phyloP scores from a whole-genome alignment of 2,329 filamentous ascomycete species.

The Diaporthe humulicola region DNA sequence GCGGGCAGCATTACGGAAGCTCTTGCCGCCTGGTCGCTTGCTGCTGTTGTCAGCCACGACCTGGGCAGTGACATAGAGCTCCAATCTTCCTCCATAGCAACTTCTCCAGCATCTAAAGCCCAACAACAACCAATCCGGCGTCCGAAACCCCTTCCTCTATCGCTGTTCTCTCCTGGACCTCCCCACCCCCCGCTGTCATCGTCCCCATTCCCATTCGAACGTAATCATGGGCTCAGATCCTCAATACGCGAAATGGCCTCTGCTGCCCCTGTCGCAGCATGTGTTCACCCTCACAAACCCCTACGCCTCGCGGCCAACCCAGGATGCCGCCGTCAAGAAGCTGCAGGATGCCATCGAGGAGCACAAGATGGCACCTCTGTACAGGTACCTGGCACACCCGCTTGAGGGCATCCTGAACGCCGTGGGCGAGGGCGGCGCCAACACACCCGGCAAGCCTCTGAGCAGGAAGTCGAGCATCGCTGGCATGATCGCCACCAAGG shows the following conservation, averaged over 20 bases:
- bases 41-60: conserved; percentile 1
- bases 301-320: conserved; percentile 73
- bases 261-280: conserved; percentile 85
- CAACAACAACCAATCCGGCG: neutral
- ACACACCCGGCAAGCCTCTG: conserved; percentile 67
- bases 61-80: conserved; percentile 35
- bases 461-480: conserved; percentile 78
- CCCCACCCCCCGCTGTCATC: neutral
- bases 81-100: conserved; percentile 29
- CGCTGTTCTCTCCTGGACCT: neutral
- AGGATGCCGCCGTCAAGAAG: conserved; percentile 79
- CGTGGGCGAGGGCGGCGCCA: conserved; percentile 73
- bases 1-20: conserved; percentile 39
- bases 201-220: conserved; percentile 32
- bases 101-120: conserved; percentile 29
- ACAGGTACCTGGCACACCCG: conserved; percentile 86
- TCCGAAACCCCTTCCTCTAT: neutral
- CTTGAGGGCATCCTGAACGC: conserved; percentile 85
- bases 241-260: conserved; percentile 87
- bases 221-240: conserved; percentile 81
- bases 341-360: conserved; percentile 86
- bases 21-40: conserved; percentile 37
- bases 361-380: conserved; percentile 90
- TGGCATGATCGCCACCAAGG: conserved; percentile 82
- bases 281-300: conserved; percentile 90